phyloP scores from a whole-genome alignment of 2,329 filamentous ascomycete species.

The Nemania diffusa region DNA sequence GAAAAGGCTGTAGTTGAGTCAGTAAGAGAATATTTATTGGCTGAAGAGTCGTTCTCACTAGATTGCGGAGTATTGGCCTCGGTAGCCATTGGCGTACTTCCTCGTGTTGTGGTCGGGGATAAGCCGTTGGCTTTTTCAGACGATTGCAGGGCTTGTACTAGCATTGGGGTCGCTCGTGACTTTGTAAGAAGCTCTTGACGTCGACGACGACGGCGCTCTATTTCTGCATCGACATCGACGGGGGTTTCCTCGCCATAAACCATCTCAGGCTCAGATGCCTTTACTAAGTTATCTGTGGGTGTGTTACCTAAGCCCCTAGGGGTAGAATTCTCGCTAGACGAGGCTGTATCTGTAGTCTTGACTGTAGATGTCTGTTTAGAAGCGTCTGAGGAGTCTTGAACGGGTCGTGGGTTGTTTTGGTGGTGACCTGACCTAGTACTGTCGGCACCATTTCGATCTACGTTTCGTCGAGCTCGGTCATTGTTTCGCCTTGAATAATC shows the following conservation, averaged over 20 bases:
- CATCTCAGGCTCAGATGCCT: slow-evolving; percentile 51
- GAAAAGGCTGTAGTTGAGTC: slow-evolving; percentile 43
- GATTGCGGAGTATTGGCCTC: slow-evolving; percentile 59
- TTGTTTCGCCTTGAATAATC: slow-evolving; percentile 42
- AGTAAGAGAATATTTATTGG: slow-evolving; percentile 29
- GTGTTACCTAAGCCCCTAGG: slow-evolving; percentile 65
- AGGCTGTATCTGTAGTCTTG: slow-evolving; percentile 67
- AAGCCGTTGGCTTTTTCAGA: slow-evolving; percentile 67
- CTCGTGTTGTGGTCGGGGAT: slow-evolving; percentile 62
- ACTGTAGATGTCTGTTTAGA: slow-evolving; percentile 68
- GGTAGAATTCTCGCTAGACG: slow-evolving; percentile 74
- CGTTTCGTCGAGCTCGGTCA: slow-evolving; percentile 41
- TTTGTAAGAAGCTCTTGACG: slow-evolving; percentile 88
- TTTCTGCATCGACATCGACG: slow-evolving; percentile 83
- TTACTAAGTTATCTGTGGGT: slow-evolving; percentile 39
- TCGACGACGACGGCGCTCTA: slow-evolving; percentile 84
- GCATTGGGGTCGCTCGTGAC: slow-evolving; percentile 77
- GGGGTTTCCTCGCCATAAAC: slow-evolving; percentile 66
- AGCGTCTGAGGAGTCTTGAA: slow-evolving; percentile 68
- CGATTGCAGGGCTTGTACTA: slow-evolving; percentile 77
- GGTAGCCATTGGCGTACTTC: slow-evolving; percentile 54
- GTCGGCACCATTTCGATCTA: slow-evolving; percentile 47
- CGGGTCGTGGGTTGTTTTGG: slow-evolving; percentile 58
- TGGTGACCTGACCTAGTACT: slow-evolving; percentile 58
- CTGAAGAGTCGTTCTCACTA: slow-evolving; percentile 51